phyloP scores from a whole-genome alignment of 2,329 filamentous ascomycete species.

The Talaromyces sp. region DNA sequence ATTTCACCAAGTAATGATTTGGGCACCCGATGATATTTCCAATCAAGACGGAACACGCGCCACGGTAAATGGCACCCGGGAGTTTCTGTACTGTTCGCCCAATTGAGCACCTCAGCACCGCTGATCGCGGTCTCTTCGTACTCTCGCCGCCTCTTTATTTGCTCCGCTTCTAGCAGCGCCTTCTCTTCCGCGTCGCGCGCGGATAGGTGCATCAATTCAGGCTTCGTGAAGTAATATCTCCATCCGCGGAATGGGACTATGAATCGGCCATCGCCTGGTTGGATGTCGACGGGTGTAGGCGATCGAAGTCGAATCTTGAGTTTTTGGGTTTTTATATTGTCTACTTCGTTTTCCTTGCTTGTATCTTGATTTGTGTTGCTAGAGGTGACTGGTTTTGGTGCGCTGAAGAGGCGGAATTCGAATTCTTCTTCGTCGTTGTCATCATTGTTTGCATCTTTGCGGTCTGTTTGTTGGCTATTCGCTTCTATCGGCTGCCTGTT shows the following conservation, averaged over 20 bases:
- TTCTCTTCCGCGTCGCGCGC: constrained; percentile 18
- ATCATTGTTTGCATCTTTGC: neutral
- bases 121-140: constrained; percentile 38
- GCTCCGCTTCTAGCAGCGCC: neutral
- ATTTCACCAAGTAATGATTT: neutral
- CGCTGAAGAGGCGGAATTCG: constrained; percentile 43
- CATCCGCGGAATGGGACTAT: constrained; percentile 41
- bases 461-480: constrained; percentile 11
- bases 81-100: constrained; percentile 25
- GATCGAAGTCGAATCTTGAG: constrained; percentile 40
- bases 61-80: constrained; percentile 42
- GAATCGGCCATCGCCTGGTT: constrained; percentile 34
- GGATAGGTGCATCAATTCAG: constrained; percentile 24
- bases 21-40: constrained; percentile 15
- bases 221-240: constrained; percentile 42
- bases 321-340: constrained; percentile 31
- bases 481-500: neutral
- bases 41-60: constrained; percentile 39
- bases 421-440: constrained; percentile 43
- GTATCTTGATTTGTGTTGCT: neutral
- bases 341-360: neutral
- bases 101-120: constrained; percentile 31
- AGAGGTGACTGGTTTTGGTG: constrained; percentile 21
- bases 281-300: constrained; percentile 32
- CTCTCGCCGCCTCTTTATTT: constrained; percentile 26